Percentiles rank a stretch among this genome's conserved stretches.
Evolutionary conservation across 495 filamentous ascomycete genomes (phyloP).

Genomic region (Penicillium simplicissimum): DNA sequence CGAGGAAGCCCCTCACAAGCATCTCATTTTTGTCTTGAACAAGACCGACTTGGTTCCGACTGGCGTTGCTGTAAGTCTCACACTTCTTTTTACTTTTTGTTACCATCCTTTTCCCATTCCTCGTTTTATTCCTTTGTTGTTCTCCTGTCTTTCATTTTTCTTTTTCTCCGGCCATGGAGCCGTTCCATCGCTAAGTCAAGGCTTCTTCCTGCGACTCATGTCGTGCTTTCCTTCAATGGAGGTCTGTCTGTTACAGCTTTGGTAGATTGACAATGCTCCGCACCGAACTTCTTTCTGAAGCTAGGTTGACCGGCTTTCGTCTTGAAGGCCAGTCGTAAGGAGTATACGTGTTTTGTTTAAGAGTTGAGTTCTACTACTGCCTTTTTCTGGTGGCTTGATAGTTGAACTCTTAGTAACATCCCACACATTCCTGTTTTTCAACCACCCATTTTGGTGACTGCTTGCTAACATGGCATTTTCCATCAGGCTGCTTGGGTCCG

Average conservation of each 20-base stretch:
- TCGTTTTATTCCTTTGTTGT: constrained; percentile 13
- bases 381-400: constrained; percentile 51
- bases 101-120: constrained; percentile 16
- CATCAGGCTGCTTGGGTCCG: constrained; percentile 83
- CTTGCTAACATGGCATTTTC: constrained; percentile 42
- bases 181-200: constrained; percentile 93
- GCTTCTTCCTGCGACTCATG: constrained; percentile 61
- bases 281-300: constrained; percentile 61
- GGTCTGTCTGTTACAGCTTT: constrained; percentile 96
- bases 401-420: constrained; percentile 97
- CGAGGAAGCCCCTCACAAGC: constrained; percentile 93
- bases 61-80: constrained; percentile 81
- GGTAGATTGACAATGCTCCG: constrained; percentile 84
- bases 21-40: constrained; percentile 88
- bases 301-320: constrained; percentile 76
- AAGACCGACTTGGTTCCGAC: constrained; percentile 97
- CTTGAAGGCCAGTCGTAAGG: constrained; percentile 66
- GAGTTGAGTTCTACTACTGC: constrained; percentile 78
- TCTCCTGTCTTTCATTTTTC: constrained; percentile 13
- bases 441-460: constrained; percentile 23
- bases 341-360: constrained; percentile 70
- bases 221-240: constrained; percentile 60
- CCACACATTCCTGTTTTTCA: constrained; percentile 70
- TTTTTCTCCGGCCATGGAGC: constrained; percentile 22
- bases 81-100: constrained; percentile 3